Evolutionary conservation across 2,329 filamentous ascomycete genomes (phyloP).

Genomic region (Alternaria conjuncta): DNA sequence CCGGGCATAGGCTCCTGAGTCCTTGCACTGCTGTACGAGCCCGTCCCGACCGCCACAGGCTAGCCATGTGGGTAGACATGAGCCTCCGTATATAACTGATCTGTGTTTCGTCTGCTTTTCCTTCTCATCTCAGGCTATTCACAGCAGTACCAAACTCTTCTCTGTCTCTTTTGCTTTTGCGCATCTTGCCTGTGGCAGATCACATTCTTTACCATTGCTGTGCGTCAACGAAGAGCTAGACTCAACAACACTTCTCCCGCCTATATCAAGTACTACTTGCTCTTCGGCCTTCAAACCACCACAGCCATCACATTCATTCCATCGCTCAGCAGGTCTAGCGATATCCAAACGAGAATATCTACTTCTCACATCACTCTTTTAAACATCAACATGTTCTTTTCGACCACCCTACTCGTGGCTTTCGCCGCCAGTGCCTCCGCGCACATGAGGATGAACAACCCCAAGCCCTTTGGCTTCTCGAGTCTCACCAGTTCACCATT

Average conservation of each 20-base stretch:
- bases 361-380: constrained; percentile 24
- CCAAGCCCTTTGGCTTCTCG: too few species aligned
- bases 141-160: constrained; percentile 31
- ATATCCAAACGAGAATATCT: constrained; percentile 30
- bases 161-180: constrained; percentile 24
- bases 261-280: constrained; percentile 8
- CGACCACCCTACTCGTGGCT: constrained; percentile 58
- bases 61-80: constrained; percentile 21
- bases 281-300: constrained; percentile 12
- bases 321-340: constrained; percentile 51
- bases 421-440: constrained; percentile 68
- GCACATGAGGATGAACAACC: constrained; percentile 73
- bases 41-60: constrained; percentile 27
- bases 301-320: constrained; percentile 23
- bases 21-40: constrained; percentile 19
- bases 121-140: constrained; percentile 29
- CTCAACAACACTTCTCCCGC: constrained; percentile 14
- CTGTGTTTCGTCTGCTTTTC: constrained; percentile 23
- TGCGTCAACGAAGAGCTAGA: constrained; percentile 32
- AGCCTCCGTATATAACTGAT: constrained; percentile 29
- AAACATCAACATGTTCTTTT: constrained; percentile 57
- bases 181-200: constrained; percentile 47
- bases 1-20: constrained; percentile 30
- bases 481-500: constrained; percentile 69
- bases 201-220: constrained; percentile 38